These are phyloP conservation scores for Cladosporium sp. DNA, from an alignment of 2,329 filamentous ascomycete genomes.

Conservation along the genomic window DNA sequence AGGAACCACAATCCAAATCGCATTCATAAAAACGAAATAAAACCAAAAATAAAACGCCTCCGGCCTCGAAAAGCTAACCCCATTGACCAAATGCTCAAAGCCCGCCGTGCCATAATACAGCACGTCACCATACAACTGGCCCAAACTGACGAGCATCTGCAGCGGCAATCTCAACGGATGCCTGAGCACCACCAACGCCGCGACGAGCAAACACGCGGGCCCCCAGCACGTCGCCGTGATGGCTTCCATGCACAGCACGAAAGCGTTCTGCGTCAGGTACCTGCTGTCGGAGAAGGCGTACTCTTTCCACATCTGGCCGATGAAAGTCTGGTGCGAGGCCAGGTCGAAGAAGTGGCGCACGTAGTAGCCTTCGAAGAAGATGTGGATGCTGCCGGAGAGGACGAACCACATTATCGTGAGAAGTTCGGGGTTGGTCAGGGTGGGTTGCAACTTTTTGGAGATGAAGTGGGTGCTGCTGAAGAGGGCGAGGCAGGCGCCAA, in stretches of 20 bases:
- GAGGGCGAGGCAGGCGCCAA: conserved; percentile 52
- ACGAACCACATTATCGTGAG: conserved; percentile 70
- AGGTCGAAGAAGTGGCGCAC: conserved; percentile 64
- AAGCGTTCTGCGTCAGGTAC: conserved; percentile 75
- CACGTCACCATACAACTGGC: conserved; percentile 61
- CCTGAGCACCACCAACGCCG: conserved; percentile 50
- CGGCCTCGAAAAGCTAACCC: conserved; percentile 55
- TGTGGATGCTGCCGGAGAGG: conserved; percentile 68
- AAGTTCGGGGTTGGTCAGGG: conserved; percentile 52
- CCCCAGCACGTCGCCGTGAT: conserved; percentile 73
- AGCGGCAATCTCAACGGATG: conserved; percentile 56
- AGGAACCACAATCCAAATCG: conserved; percentile 62
- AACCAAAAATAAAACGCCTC: conserved; percentile 63
- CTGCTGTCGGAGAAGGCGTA: conserved; percentile 83
- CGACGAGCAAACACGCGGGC: conserved; percentile 56
- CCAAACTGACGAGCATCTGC: conserved; percentile 58
- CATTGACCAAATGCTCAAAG: conserved; percentile 55
- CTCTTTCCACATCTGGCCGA: conserved; percentile 90
- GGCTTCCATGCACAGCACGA: conserved; percentile 83
- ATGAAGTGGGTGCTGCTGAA: conserved; percentile 54
- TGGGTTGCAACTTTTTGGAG: conserved; percentile 51
- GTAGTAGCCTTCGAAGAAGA: conserved; percentile 84
- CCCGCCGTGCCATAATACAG: conserved; percentile 62
- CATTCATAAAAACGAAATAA: conserved; percentile 64
- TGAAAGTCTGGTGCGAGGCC: conserved; percentile 64